These are phyloP conservation scores for Discostella pseudostelligera DNA, from an alignment of 108 stramenopile genomes.

Conservation along the genomic window DNA sequence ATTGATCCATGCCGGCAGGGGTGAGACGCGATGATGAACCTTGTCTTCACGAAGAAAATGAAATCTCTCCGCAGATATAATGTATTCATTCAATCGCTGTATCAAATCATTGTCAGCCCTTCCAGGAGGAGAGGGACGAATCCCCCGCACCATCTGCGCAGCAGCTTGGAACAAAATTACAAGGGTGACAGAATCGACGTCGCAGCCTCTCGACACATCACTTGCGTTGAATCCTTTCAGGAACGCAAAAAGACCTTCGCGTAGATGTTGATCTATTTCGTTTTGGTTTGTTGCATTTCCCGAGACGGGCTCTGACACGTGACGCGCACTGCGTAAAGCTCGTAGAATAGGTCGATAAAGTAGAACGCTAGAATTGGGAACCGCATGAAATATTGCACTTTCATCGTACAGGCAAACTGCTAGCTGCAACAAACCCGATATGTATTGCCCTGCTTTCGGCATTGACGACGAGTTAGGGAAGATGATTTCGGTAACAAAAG, in stretches of 20 bases:
- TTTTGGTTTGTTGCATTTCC: not conserved
- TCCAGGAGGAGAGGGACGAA: not conserved
- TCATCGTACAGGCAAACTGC: constrained; percentile 3
- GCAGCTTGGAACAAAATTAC: constrained; percentile 17
- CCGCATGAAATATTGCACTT: not conserved
- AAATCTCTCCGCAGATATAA: constrained; percentile 16
- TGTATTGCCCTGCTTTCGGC: not conserved
- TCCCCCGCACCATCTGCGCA: constrained; percentile 5
- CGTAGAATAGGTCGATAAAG: constrained; percentile 2
- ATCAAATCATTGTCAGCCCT: constrained; percentile 2
- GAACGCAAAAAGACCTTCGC: constrained; percentile 3
- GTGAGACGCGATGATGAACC: not conserved
- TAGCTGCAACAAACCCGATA: not conserved
- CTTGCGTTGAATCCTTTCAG: not conserved
- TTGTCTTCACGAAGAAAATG: not conserved
- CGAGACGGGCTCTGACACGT: too few relatives aligned
- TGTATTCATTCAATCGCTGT: not conserved
- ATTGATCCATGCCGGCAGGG: constrained; percentile 12
- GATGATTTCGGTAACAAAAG: not conserved
- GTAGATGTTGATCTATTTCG: not conserved
- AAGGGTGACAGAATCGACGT: constrained; percentile 15
- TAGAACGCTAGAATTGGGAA: not conserved
- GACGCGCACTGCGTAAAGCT: not conserved
- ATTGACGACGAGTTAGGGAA: not conserved
- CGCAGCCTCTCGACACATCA: constrained; percentile 5